phyloP scores from a whole-genome alignment of 148 eudicot genomes.

The Pouteria glomerata region DNA sequence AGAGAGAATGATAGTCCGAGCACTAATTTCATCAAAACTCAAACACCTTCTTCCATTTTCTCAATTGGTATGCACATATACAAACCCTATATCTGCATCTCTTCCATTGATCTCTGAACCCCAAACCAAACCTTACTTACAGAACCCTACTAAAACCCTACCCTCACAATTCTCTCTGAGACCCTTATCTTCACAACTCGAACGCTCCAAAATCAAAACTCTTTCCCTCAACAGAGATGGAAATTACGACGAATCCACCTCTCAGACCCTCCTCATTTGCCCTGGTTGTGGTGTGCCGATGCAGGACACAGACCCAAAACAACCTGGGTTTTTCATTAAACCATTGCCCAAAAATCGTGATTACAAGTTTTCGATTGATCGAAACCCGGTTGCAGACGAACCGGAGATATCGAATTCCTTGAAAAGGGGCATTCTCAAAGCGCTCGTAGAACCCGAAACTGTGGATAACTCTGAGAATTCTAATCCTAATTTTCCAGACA shows the following conservation, averaged over 20 bases:
- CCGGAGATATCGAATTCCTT: conserved; percentile 45
- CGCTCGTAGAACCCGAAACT: conserved; percentile 26
- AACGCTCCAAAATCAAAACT: conserved; percentile 12
- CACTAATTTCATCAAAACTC: conserved; percentile 29
- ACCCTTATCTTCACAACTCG: conserved; percentile 37
- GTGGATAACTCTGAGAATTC: conserved; percentile 12
- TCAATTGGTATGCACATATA: conserved; percentile 19
- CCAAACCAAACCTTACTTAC: conserved; percentile 4
- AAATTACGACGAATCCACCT: conserved; percentile 58
- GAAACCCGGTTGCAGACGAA: conserved; percentile 47
- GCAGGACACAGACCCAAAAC: conserved; percentile 58
- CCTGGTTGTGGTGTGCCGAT: conserved; percentile 94
- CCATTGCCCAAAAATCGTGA: conserved; percentile 44
- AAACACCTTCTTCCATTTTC: conserved; percentile 27
- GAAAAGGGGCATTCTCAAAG: conserved; percentile 54
- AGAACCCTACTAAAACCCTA: conserved; percentile 48
- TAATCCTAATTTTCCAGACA: conserved; percentile 27
- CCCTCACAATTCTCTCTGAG: conserved; percentile 22
- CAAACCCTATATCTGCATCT: conserved; percentile 11
- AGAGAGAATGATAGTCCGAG: conserved; percentile 29
- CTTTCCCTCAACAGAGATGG: conserved; percentile 64
- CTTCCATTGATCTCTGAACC: conserved; percentile 1
- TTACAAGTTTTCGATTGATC: conserved; percentile 42
- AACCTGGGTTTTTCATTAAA: conserved; percentile 60
- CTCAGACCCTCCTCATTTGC: conserved; percentile 43